Percentiles rank a stretch among this genome's conserved stretches.
phyloP scores from a whole-genome alignment of 2,329 filamentous ascomycete genomes.

The Aspergillus sp. region DNA sequence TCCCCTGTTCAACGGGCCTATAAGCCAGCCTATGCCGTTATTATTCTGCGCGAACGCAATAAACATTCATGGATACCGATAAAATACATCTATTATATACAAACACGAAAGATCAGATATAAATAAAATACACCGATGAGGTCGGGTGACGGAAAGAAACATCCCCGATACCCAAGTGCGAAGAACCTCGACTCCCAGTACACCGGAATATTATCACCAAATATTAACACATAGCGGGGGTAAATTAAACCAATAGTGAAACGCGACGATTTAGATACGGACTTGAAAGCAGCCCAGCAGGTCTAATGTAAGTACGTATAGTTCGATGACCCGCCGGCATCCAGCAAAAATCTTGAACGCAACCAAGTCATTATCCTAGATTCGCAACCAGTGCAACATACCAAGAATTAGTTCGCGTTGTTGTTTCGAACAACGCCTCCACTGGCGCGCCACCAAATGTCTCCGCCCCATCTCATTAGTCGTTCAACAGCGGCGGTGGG shows the following conservation, averaged over 20 bases:
- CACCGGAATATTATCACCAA: background rate
- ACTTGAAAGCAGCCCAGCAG: background rate
- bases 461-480: slow-evolving; percentile 82
- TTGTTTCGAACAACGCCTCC: slow-evolving; percentile 60
- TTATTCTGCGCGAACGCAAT: background rate
- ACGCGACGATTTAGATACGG: background rate
- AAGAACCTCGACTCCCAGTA: background rate
- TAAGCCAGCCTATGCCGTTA: background rate
- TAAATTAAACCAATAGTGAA: no score
- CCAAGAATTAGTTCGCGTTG: slow-evolving; percentile 7
- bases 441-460: slow-evolving; percentile 88
- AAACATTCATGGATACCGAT: background rate
- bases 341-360: background rate
- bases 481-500: slow-evolving; percentile 79
- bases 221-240: background rate
- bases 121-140: background rate
- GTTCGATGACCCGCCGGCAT: background rate
- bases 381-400: background rate
- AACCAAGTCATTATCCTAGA: background rate
- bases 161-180: background rate
- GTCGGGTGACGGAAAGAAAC: background rate
- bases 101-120: background rate
- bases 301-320: background rate
- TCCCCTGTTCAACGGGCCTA: no score
- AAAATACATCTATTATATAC: background rate